Evolutionary conservation across 2,329 filamentous ascomycete genomes (phyloP).

Genomic region (Graphiopsis chlorocephala): DNA sequence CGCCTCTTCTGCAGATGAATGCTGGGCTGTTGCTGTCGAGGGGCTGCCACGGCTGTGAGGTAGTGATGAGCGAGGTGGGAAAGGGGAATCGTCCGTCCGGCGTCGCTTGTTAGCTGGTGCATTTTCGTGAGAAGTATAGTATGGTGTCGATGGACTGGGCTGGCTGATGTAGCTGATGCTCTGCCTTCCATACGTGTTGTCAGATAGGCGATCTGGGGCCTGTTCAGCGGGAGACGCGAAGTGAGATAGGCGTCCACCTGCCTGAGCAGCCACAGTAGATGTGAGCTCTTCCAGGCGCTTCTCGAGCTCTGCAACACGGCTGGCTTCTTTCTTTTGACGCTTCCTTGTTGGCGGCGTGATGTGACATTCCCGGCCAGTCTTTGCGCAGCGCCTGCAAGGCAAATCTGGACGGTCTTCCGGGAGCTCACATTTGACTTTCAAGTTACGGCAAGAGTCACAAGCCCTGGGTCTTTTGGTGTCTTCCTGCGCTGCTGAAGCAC

Average conservation of each 20-base stretch:
- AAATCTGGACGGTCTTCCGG: slow-evolving; percentile 61
- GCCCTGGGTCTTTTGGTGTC: slow-evolving; percentile 48
- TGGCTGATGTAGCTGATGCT: slow-evolving; percentile 8
- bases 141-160: not conserved
- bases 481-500: slow-evolving; percentile 12
- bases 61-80: not conserved
- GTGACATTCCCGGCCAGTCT: slow-evolving; percentile 73
- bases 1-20: slow-evolving; percentile 6
- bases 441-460: slow-evolving; percentile 47
- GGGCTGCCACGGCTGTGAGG: slow-evolving; percentile 8
- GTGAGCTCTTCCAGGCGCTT: slow-evolving; percentile 89
- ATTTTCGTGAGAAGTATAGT: not conserved
- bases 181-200: not conserved
- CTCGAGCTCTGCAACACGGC: slow-evolving; percentile 82
- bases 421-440: slow-evolving; percentile 76
- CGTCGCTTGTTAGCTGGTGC: slow-evolving; percentile 23
- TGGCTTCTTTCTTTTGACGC: slow-evolving; percentile 88
- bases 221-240: slow-evolving; percentile 8
- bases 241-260: not conserved
- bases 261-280: slow-evolving; percentile 50
- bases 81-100: slow-evolving; percentile 23
- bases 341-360: slow-evolving; percentile 74
- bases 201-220: not conserved
- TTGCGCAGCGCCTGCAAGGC: slow-evolving; percentile 65
- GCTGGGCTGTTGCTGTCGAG: slow-evolving; percentile 4